A percentile compares a stretch with the other conserved stretches of the same genome.
Conservation (phyloP, 176 grass and related monocot genomes). For the Avena insularis region DNA sequence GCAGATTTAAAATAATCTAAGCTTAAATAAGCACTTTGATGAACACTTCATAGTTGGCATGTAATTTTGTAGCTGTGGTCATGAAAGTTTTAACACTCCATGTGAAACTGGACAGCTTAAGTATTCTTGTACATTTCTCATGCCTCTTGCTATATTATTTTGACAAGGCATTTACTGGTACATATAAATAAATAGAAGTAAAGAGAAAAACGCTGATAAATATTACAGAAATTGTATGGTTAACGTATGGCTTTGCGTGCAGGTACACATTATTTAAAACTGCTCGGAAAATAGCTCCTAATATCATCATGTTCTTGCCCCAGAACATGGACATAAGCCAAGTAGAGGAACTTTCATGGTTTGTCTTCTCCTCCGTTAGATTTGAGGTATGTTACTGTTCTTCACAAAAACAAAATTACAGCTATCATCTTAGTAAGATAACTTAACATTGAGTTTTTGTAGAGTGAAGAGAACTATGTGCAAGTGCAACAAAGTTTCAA, state of each 20-base stretch:
- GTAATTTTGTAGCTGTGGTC: too few species aligned
- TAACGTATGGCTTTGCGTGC: too few species aligned
- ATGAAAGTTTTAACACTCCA: too few species aligned
- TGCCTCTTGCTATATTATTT: too few species aligned
- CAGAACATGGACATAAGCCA: slow-evolving; percentile 59
- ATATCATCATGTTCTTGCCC: slow-evolving; percentile 75
- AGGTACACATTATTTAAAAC: slow-evolving; percentile 60
- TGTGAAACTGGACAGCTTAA: background rate
- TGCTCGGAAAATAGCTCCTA: slow-evolving; percentile 61
- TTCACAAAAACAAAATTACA: background rate
- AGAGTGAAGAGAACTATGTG: slow-evolving; percentile 51
- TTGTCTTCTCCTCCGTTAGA: slow-evolving; percentile 58
- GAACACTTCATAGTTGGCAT: too few species aligned
- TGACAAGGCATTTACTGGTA: too few species aligned
- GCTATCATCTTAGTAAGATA: background rate
- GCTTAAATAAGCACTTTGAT: too few species aligned
- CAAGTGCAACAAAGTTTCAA: background rate
- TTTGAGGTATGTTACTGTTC: slow-evolving; percentile 46
- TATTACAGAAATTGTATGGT: too few species aligned
- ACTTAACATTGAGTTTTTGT: background rate
- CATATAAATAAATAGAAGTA: too few species aligned
- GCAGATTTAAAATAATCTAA: too few species aligned
- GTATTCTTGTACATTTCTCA: background rate
- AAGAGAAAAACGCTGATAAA: too few species aligned
- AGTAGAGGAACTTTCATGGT: slow-evolving; percentile 73